Conservation (phyloP, 805 yeast species). For the Barnettozyma sp. region DNA sequence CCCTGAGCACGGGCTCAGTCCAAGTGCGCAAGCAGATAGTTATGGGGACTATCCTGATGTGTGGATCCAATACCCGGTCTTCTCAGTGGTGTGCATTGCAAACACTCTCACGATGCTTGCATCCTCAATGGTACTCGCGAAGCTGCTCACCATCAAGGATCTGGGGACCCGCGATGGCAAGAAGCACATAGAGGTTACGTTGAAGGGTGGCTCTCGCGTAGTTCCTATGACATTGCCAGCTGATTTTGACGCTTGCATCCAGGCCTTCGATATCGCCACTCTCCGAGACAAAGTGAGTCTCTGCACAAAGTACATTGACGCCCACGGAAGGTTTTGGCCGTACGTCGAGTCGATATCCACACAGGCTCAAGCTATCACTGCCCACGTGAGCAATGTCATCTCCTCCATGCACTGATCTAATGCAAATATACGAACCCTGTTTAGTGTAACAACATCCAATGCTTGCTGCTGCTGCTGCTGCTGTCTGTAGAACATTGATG, state of each 20-base stretch:
- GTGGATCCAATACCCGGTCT: constrained; percentile 35
- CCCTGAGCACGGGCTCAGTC: constrained; percentile 18
- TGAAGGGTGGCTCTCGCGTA: constrained; percentile 10
- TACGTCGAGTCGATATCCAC: constrained; percentile 21
- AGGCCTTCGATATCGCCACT: constrained; percentile 12
- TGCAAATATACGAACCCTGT: too few species aligned
- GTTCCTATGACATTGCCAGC: constrained; percentile 13
- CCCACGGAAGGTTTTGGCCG: constrained; percentile 26
- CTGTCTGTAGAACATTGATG: too few species aligned
- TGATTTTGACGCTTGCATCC: constrained; percentile 6
- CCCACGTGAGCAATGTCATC: constrained; percentile 16
- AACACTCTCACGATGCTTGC: constrained; percentile 28
- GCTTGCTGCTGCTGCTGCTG: too few species aligned
- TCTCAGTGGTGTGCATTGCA: constrained; percentile 25
- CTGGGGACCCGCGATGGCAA: not conserved
- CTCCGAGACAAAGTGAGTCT: constrained; percentile 18
- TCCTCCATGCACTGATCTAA: constrained; percentile 3
- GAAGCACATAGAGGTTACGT: constrained; percentile 7
- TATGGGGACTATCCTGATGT: constrained; percentile 29
- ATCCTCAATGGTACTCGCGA: constrained; percentile 25
- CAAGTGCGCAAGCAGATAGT: constrained; percentile 18
- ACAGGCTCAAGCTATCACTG: constrained; percentile 22
- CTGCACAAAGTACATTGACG: constrained; percentile 19
- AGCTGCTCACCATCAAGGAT: constrained; percentile 16
- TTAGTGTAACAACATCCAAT: too few species aligned